Conservation (phyloP, 306 rosid species). For the Amphicarpaea edgeworthii region DNA sequence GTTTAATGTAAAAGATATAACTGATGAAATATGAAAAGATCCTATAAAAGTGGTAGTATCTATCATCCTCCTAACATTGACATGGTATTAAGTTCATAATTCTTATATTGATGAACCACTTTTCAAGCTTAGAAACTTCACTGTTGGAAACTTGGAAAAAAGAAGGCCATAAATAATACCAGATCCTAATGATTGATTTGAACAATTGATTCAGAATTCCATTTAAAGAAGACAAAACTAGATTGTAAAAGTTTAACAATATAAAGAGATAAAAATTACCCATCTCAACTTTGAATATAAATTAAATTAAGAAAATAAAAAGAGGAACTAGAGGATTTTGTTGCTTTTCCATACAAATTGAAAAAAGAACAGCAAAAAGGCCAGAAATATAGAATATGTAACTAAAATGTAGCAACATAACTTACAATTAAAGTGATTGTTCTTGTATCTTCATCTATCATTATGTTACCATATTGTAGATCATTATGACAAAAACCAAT, state of each 20-base stretch:
- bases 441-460: constrained; percentile 86
- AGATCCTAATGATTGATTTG: too few relatives aligned
- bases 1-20: not conserved
- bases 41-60: not conserved
- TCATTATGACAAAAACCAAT: constrained; percentile 97
- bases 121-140: too few relatives aligned
- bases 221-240: not conserved
- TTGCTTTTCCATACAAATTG: not conserved
- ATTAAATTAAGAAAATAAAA: not conserved
- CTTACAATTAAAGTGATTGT: constrained; percentile 86
- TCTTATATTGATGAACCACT: not conserved
- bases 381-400: not conserved
- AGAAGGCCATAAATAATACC: too few relatives aligned
- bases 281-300: constrained; percentile 10
- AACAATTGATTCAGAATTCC: not conserved
- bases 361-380: not conserved
- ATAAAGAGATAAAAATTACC: not conserved
- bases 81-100: not conserved
- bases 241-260: not conserved
- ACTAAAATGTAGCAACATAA: constrained; percentile 13
- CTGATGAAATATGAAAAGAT: constrained; percentile 2
- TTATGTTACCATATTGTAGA: constrained; percentile 95
- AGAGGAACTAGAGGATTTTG: not conserved
- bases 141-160: too few relatives aligned
- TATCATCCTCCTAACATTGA: not conserved